Evolutionary conservation across 1,139 yeast genomes (phyloP), one percentile per base, ranked within the genome.

Genomic region (Blastobotrys niveus): DNA sequence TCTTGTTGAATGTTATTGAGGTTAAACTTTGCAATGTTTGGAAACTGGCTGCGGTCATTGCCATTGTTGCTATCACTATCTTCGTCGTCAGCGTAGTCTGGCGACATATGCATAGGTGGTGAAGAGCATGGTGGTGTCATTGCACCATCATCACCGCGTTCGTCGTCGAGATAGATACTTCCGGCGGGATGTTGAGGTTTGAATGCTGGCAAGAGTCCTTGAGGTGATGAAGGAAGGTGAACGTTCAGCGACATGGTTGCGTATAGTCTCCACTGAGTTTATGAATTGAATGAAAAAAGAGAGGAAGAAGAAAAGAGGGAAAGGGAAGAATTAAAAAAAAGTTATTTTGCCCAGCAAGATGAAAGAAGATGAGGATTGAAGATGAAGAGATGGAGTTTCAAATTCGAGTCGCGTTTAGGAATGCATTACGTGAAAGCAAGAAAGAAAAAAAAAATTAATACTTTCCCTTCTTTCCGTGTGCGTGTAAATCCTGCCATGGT

Each of bases 121-220:
- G 44, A 41, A n/a, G 44, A 41, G 14, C 44, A 41, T 14, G 44
- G 44, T 25, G 39, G 47, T 5, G 42, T 33, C 17, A 15, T 25
- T 20, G 10, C 33, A 10, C 31, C 22, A 12, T 22, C 37, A 12
- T 25, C 35, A 14, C 37, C 38, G 26, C 34, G 43, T 27, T 46
- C 35, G 46, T 18, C 42, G 19, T 6, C 15, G 5, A 3, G 15
- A 3, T 14, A 14, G 17, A 27, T 27, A 33, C 5, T 33, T 7
- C 9, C 19, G 22, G 24, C 24, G 9, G 8, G 30, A 5, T 33
- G 38, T 25, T 39, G 21, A 7, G 52, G 55, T 26, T 38, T 42
- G 46, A 55, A 55, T 3, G 58, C 57, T 18, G 58, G 58, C 22
- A 55, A 42, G 12, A 48, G 44, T n/a, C 45, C 48, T 15, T 48